phyloP scores from a whole-genome alignment of 2,329 filamentous ascomycete genomes.

The Colletotrichum zoysiae region DNA sequence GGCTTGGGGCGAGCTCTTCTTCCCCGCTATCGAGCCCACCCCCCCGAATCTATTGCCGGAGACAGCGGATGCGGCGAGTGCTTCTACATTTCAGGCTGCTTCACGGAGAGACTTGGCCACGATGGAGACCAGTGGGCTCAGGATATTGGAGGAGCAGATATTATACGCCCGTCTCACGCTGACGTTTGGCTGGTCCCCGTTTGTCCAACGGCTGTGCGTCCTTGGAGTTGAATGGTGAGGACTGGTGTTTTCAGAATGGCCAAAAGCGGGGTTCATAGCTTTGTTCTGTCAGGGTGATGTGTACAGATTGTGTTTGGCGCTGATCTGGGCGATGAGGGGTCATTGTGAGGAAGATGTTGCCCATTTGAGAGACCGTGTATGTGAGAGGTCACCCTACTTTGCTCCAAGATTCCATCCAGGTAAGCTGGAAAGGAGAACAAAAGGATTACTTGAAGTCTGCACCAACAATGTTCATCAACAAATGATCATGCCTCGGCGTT shows the following conservation, averaged over 20 bases:
- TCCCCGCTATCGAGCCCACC: slow-evolving; percentile 31
- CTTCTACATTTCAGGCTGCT: not conserved
- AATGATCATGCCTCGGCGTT: not conserved
- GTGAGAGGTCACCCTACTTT: not conserved
- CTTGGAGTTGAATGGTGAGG: slow-evolving; percentile 57
- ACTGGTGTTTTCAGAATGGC: slow-evolving; percentile 1
- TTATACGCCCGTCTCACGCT: slow-evolving; percentile 65
- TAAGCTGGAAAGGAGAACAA: not conserved
- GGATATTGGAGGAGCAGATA: slow-evolving; percentile 63
- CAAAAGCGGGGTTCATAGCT: slow-evolving; percentile 37
- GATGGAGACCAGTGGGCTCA: slow-evolving; percentile 55
- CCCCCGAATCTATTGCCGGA: not conserved
- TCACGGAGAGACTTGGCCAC: slow-evolving; percentile 38
- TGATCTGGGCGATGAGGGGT: slow-evolving; percentile 33
- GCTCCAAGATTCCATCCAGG: not conserved
- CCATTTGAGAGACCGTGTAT: not conserved
- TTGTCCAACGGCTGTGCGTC: slow-evolving; percentile 55
- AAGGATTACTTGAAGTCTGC: not conserved
- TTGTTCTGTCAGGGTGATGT: slow-evolving; percentile 36
- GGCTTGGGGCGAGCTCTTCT: slow-evolving; percentile 62
- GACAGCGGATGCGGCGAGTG: slow-evolving; percentile 3
- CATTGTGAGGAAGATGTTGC: not conserved
- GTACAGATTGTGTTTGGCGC: not conserved
- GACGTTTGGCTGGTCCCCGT: slow-evolving; percentile 65
- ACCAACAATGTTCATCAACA: not conserved